These are phyloP conservation scores for Stephanodiscus minutulus DNA, from an alignment of 108 stramenopile genomes.

Conservation along the genomic window DNA sequence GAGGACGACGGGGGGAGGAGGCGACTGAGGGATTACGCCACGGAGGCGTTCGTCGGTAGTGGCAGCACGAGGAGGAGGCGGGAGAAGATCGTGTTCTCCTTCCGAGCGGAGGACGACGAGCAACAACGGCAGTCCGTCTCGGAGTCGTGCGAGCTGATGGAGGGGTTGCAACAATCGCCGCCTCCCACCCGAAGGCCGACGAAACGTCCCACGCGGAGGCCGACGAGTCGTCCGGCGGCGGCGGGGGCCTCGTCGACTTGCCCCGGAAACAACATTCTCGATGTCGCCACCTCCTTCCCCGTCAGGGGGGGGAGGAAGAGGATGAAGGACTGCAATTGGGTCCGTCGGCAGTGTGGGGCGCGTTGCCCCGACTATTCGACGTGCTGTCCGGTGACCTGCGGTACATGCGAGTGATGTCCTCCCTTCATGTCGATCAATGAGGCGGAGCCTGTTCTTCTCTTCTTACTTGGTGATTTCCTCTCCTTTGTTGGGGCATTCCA, in stretches of 20 bases:
- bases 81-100: slow-evolving; percentile 3
- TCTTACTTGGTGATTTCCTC: no score
- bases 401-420: background rate
- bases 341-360: slow-evolving; percentile 5
- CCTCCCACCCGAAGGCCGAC: background rate
- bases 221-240: background rate
- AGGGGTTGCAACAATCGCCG: background rate
- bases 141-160: slow-evolving; percentile 22
- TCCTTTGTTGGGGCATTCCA: no score
- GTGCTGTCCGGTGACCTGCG: slow-evolving; percentile 29
- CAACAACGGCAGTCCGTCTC: background rate
- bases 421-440: no score
- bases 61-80: background rate
- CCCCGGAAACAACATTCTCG: background rate
- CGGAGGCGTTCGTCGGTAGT: background rate
- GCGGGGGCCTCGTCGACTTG: background rate
- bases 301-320: background rate
- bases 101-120: background rate
- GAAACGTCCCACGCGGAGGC: background rate
- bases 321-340: slow-evolving; percentile 16
- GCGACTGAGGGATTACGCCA: slow-evolving; percentile 17
- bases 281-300: slow-evolving; percentile 13
- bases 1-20: slow-evolving; percentile 7
- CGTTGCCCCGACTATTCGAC: slow-evolving; percentile 6
- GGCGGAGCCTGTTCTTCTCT: no score